Evolutionary conservation across 2,329 filamentous ascomycete genomes (phyloP), one percentile per base, ranked within the genome.

Genomic region (Shiraia bambusicola): DNA sequence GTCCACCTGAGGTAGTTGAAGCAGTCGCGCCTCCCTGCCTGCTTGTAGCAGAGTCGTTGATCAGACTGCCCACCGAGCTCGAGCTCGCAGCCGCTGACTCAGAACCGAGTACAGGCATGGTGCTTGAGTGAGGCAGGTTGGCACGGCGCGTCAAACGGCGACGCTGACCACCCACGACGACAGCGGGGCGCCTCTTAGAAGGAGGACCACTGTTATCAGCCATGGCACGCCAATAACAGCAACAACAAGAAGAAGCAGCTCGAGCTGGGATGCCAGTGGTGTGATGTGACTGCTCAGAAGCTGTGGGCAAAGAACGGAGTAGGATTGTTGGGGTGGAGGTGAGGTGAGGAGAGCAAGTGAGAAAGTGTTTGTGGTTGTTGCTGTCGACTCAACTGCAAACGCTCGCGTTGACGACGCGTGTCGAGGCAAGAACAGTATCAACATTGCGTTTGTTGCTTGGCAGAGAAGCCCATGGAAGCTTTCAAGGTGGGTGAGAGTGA

Each of bases 111-210:
- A 25, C 29, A 24, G 58, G 47, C 30, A 44, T 43, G 12, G 54
- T 58, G 25, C 30, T 47, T 9, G 52, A 52, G 14, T 53, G 52
- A 22, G 49, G 43, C 3, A 49, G 35, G 10, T 39, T 36, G 17
- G 52, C 45, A 25, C 51, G 47, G 28, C 58, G 60, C 5, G 38
- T 26, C 27, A 56, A 40, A 24, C 55, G 56, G 38, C 54, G 51
- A 37, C 56, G 52, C 34, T 51, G 51, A 12, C 50, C 44, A 12
- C 42, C 49, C 17, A 53, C 43, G 32, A 41, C 40, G 16, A 41
- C 34, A 7, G 49, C 47, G 11, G 49, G 47, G 8, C 34, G 40
- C 11, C 30, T 27, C 16, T 17, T 34, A 6, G 37, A 36, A 9
- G 50, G 22, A 27, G 19, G 32, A 25, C 40, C 39, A 27, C 29